These are phyloP conservation scores for Clonostachys chloroleuca DNA, from an alignment of 2,329 filamentous ascomycete genomes.

Conservation along the genomic window DNA sequence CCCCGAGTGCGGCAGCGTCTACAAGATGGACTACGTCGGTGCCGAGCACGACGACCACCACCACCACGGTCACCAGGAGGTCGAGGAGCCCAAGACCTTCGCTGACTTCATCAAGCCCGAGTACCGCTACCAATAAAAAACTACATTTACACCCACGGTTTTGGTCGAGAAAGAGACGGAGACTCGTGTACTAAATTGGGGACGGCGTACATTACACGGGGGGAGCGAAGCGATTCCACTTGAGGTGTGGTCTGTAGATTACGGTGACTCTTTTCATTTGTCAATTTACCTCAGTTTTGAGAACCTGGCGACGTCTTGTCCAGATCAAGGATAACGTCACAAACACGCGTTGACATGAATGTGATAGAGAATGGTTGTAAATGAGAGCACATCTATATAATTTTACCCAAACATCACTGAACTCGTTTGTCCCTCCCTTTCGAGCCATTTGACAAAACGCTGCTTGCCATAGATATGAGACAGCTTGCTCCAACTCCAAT, in stretches of 20 bases:
- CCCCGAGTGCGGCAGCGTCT: constrained; percentile 91
- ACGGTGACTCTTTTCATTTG: constrained; percentile 26
- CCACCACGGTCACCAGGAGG: constrained; percentile 53
- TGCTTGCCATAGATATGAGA: too few relatives aligned
- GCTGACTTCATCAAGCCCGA: constrained; percentile 94
- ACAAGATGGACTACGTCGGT: constrained; percentile 97
- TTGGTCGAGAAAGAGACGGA: not conserved
- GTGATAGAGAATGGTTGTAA: too few relatives aligned
- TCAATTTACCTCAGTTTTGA: constrained; percentile 24
- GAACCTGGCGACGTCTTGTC: not conserved
- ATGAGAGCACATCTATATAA: too few relatives aligned
- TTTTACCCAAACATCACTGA: too few relatives aligned
- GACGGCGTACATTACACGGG: constrained; percentile 8
- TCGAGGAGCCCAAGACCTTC: constrained; percentile 91
- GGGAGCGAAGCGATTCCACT: constrained; percentile 9
- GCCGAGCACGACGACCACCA: constrained; percentile 66
- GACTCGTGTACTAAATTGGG: constrained; percentile 6
- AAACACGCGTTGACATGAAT: too few relatives aligned
- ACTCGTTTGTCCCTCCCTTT: too few relatives aligned
- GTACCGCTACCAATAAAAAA: constrained; percentile 68
- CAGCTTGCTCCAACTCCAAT: too few relatives aligned
- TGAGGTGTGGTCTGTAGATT: constrained; percentile 32
- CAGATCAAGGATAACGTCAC: too few relatives aligned
- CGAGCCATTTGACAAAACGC: too few relatives aligned
- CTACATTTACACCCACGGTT: not conserved